phyloP scores from a whole-genome alignment of 371 early-diverging fungal genomes.

The Apophysomyces variabilis region DNA sequence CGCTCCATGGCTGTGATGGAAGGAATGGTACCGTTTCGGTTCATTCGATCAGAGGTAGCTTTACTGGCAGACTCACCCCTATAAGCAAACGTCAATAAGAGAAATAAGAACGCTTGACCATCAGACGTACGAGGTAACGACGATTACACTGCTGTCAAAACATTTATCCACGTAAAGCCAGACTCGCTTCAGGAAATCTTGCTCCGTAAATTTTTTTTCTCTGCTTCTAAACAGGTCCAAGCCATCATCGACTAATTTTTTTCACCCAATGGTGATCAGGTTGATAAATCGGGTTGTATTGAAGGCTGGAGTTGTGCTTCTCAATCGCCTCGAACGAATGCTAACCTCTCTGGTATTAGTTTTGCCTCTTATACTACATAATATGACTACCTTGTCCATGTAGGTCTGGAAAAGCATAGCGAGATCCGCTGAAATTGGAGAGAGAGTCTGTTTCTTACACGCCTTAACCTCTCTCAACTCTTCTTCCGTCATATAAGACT shows the following conservation, averaged over 20 bases:
- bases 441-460: no score
- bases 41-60: background rate
- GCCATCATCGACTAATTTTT: no score
- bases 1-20: background rate
- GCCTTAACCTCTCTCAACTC: no score
- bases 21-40: background rate
- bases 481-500: no score
- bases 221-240: no score
- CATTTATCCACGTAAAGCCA: background rate
- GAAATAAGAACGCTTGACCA: background rate
- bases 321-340: background rate
- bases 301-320: background rate
- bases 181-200: background rate
- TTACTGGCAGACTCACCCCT: conserved; percentile 2
- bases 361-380: background rate
- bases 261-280: background rate
- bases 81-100: conserved; percentile 4
- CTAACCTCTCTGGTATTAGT: conserved; percentile 3
- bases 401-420: no score
- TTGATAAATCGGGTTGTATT: background rate
- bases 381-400: background rate
- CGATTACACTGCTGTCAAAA: background rate
- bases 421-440: no score
- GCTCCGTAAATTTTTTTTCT: background rate
- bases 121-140: conserved; percentile 1